phyloP scores from a whole-genome alignment of 257 asterid species.

The Osmanthus fragrans region DNA sequence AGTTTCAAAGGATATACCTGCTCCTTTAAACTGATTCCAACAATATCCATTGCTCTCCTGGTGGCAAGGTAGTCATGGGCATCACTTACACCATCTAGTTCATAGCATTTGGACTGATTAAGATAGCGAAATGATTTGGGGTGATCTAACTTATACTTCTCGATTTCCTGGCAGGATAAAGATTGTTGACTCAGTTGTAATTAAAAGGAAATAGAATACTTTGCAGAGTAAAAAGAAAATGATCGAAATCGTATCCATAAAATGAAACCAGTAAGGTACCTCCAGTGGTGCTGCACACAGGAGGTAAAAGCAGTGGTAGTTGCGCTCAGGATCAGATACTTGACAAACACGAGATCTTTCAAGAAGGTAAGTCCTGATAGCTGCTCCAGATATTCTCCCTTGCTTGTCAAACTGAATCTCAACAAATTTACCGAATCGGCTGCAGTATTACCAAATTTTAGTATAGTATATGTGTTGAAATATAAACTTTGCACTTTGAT shows the following conservation, averaged over 20 bases:
- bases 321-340: slow-evolving; percentile 94
- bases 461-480: slow-evolving; percentile 28
- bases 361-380: slow-evolving; percentile 95
- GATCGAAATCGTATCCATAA: slow-evolving; percentile 26
- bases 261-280: slow-evolving; percentile 42
- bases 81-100: slow-evolving; percentile 79
- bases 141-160: slow-evolving; percentile 72
- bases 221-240: slow-evolving; percentile 19
- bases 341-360: slow-evolving; percentile 99
- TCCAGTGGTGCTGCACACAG: slow-evolving; percentile 97
- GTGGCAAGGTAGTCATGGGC: slow-evolving; percentile 93
- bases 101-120: slow-evolving; percentile 90
- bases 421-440: slow-evolving; percentile 97
- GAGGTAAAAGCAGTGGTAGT: slow-evolving; percentile 96
- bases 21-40: slow-evolving; percentile 84
- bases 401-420: slow-evolving; percentile 98
- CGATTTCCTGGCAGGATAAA: slow-evolving; percentile 66
- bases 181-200: slow-evolving; percentile 18
- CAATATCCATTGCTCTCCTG: slow-evolving; percentile 95
- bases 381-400: slow-evolving; percentile 99
- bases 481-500: slow-evolving; percentile 18
- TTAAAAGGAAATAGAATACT: neutral
- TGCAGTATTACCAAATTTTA: slow-evolving; percentile 50
- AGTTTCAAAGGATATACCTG: slow-evolving; percentile 52
- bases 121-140: slow-evolving; percentile 92